Evolutionary conservation across 345 rosid species (phyloP).

Genomic region (Arabis hirsuta): DNA sequence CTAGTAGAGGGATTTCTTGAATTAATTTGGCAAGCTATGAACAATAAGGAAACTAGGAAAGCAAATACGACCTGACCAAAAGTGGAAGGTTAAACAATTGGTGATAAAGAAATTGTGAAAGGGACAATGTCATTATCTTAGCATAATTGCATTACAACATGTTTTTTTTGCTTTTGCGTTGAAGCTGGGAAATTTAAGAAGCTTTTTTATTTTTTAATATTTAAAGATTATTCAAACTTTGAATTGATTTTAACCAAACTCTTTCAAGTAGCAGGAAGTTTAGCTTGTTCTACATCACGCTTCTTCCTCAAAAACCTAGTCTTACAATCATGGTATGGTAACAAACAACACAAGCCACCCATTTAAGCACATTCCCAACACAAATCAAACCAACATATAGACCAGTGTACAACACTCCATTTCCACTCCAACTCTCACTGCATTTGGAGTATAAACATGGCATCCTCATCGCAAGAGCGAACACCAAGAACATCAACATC

Average conservation of each 20-base stretch:
- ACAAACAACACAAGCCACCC: conserved; percentile 44
- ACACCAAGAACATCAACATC: conserved; percentile 42
- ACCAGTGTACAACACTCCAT: conserved; percentile 25
- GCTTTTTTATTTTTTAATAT: no score
- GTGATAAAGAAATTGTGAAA: background rate
- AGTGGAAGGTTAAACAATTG: background rate
- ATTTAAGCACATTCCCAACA: conserved; percentile 43
- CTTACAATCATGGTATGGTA: background rate
- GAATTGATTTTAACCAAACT: background rate
- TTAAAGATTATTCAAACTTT: background rate
- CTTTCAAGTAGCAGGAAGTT: background rate
- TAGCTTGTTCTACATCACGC: background rate
- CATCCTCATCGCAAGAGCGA: conserved; percentile 30
- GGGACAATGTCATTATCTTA: no score
- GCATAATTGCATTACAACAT: no score
- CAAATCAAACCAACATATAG: conserved; percentile 24
- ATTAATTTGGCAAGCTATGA: background rate
- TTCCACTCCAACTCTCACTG: conserved; percentile 18
- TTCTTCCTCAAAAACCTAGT: conserved; percentile 20
- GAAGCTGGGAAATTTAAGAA: no score
- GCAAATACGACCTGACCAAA: background rate
- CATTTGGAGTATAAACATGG: conserved; percentile 33
- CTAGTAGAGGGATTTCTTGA: background rate
- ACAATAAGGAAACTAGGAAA: background rate
- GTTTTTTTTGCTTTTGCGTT: no score